These are phyloP conservation scores for Ettlia oleoabundans DNA, from an alignment of 139 green algal genomes.

Conservation along the genomic window DNA sequence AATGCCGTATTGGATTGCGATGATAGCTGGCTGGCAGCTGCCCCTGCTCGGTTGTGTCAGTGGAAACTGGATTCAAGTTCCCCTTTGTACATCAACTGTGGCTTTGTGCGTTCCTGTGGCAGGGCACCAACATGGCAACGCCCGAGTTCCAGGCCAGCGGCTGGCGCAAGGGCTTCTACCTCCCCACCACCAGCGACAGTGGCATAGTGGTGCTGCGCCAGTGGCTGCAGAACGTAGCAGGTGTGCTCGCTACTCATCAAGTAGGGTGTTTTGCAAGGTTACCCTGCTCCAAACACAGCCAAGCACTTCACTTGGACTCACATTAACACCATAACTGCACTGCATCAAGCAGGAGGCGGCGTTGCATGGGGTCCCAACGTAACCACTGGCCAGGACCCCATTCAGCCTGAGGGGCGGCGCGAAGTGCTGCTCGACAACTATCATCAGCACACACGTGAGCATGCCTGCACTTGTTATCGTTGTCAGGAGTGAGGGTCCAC, in stretches of 20 bases:
- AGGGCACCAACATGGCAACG: constrained; percentile 27
- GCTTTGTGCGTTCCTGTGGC: not conserved
- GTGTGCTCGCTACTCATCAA: not conserved
- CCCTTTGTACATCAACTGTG: too few relatives aligned
- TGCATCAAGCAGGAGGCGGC: not conserved
- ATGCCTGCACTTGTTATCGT: not conserved
- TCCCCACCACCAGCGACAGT: constrained; percentile 4
- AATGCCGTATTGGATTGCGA: not conserved
- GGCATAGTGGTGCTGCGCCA: constrained; percentile 12
- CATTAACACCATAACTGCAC: too few relatives aligned
- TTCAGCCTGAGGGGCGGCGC: constrained; percentile 13
- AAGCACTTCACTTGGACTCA: too few relatives aligned
- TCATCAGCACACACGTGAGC: constrained; percentile 22
- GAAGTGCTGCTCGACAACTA: constrained; percentile 17
- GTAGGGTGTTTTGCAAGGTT: not conserved
- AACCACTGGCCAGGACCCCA: not conserved
- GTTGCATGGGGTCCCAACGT: constrained; percentile 14
- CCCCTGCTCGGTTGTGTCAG: too few relatives aligned
- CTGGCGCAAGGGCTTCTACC: constrained; percentile 29
- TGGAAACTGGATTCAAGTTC: too few relatives aligned
- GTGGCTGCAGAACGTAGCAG: constrained; percentile 12
- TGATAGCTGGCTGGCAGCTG: not conserved
- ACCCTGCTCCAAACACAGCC: too few relatives aligned
- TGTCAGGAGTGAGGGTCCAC: not conserved
- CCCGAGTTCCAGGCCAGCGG: not conserved